Evolutionary conservation across 805 yeast species (phyloP).

Genomic region (Candida maris): DNA sequence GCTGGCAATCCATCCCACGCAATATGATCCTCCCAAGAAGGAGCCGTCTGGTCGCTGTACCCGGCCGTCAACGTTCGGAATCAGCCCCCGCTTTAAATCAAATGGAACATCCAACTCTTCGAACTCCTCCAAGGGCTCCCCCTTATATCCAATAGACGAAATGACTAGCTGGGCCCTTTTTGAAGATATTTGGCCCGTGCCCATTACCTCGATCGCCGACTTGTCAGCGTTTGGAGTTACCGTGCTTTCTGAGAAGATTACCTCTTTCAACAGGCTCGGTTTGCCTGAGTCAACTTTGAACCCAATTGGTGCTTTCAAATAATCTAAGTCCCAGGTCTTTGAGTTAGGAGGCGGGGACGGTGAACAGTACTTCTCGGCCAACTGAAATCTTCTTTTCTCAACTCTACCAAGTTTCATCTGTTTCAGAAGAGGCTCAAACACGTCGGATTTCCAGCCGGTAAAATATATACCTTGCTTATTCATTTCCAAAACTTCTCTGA

Average conservation of each 20-base stretch:
- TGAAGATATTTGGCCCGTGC: constrained; percentile 33
- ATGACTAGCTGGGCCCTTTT: constrained; percentile 64
- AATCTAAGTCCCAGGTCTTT: constrained; percentile 62
- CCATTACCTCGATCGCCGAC: constrained; percentile 30
- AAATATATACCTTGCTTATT: constrained; percentile 44
- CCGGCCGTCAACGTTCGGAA: constrained; percentile 45
- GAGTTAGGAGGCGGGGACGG: constrained; percentile 6
- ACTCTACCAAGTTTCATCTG: constrained; percentile 44
- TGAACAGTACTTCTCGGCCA: constrained; percentile 49
- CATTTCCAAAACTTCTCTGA: constrained; percentile 75
- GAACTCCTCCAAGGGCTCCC: constrained; percentile 59
- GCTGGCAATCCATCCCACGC: constrained; percentile 86
- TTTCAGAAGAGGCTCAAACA: constrained; percentile 29
- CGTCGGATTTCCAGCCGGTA: constrained; percentile 42
- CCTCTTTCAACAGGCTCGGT: constrained; percentile 37
- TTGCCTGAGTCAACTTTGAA: constrained; percentile 38
- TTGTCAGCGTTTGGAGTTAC: constrained; percentile 35
- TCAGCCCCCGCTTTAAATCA: constrained; percentile 39
- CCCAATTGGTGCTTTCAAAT: constrained; percentile 61
- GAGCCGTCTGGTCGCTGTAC: constrained; percentile 31
- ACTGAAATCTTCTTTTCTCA: constrained; percentile 60
- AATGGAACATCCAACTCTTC: constrained; percentile 48
- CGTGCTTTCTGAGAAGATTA: constrained; percentile 48
- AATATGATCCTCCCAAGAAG: constrained; percentile 52
- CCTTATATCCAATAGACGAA: constrained; percentile 79